Conservation (phyloP, 2,329 filamentous ascomycete species). For the Calonectria pseudoturangicola region DNA sequence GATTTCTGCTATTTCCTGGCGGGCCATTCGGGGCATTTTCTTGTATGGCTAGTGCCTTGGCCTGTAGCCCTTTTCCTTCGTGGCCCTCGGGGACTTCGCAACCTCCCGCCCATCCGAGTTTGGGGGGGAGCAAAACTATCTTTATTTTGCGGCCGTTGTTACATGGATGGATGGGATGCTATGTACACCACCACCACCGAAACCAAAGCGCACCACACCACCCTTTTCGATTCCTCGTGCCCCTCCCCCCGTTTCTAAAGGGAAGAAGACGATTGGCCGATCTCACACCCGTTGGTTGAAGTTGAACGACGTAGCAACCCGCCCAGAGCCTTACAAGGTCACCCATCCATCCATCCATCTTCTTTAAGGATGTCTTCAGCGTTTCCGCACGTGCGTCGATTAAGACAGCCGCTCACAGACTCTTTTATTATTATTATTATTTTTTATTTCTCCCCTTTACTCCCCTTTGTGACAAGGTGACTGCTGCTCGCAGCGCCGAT, state of each 20-base stretch:
- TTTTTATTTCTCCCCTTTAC: neutral
- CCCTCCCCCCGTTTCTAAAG: neutral
- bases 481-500: neutral
- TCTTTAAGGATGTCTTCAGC: neutral
- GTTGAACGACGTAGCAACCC: neutral
- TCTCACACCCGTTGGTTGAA: neutral
- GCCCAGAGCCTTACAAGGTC: slow-evolving; percentile 12
- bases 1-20: neutral
- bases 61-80: neutral
- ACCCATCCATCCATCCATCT: neutral
- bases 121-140: neutral
- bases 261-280: neutral
- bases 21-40: slow-evolving; percentile 8
- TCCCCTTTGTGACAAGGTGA: neutral
- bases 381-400: slow-evolving; percentile 1
- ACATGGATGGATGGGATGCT: no score
- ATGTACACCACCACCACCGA: neutral
- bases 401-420: neutral
- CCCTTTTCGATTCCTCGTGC: neutral
- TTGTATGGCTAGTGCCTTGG: neutral
- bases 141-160: neutral
- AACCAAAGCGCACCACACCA: no score
- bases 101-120: neutral
- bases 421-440: no score
- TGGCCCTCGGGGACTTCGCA: neutral